Conservation (phyloP, 2,329 filamentous ascomycete species). For the Cercospora nicotianae region DNA sequence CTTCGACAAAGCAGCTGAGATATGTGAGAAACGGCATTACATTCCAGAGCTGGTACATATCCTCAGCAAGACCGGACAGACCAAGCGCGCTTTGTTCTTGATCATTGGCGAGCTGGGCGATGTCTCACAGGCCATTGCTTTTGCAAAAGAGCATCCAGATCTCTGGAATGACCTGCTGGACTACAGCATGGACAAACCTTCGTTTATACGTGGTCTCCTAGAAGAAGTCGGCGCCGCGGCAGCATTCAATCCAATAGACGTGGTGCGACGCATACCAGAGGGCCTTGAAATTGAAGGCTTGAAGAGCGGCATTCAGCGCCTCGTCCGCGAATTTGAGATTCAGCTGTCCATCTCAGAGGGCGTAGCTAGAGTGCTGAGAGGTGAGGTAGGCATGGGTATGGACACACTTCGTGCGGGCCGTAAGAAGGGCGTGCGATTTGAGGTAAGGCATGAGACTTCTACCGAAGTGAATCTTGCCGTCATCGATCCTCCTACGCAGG, state of each 20-base stretch:
- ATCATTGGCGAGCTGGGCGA: slow-evolving; percentile 93
- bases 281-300: slow-evolving; percentile 90
- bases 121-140: slow-evolving; percentile 87
- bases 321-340: slow-evolving; percentile 94
- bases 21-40: slow-evolving; percentile 79
- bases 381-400: slow-evolving; percentile 85
- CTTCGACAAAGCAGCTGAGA: slow-evolving; percentile 73
- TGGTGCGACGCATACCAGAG: slow-evolving; percentile 87
- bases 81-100: slow-evolving; percentile 83
- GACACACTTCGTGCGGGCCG: slow-evolving; percentile 76
- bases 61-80: slow-evolving; percentile 91
- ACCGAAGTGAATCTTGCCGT: slow-evolving; percentile 38
- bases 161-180: slow-evolving; percentile 93
- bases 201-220: slow-evolving; percentile 86
- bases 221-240: slow-evolving; percentile 85
- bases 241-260: slow-evolving; percentile 78
- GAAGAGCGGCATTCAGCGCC: slow-evolving; percentile 80
- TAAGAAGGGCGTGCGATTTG: slow-evolving; percentile 84
- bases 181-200: slow-evolving; percentile 96
- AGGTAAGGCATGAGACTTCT: slow-evolving; percentile 55
- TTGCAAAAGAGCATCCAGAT: slow-evolving; percentile 89
- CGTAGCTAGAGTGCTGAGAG: slow-evolving; percentile 79
- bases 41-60: slow-evolving; percentile 94
- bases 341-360: slow-evolving; percentile 90
- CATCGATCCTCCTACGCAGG: slow-evolving; percentile 34